phyloP scores from a whole-genome alignment of 1,284 basidiomycete species.

The Ganoderma lucidum region DNA sequence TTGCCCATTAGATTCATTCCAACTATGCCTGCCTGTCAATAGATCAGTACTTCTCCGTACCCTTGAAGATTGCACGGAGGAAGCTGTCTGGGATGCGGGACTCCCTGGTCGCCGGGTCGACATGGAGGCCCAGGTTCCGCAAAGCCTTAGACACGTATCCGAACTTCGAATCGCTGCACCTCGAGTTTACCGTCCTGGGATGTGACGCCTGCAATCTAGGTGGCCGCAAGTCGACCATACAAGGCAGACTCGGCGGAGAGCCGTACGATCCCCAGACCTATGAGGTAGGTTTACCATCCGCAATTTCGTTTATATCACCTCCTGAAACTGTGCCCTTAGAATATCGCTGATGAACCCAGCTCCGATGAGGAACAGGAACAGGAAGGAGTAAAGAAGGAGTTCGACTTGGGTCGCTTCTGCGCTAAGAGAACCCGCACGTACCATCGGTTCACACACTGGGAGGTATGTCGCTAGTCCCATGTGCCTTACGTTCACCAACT shows the following conservation, averaged over 20 bases:
- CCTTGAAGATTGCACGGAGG: slow-evolving; percentile 66
- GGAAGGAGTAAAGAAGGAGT: slow-evolving; percentile 41
- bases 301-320: neutral
- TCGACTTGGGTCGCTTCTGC: slow-evolving; percentile 80
- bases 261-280: slow-evolving; percentile 70
- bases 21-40: neutral
- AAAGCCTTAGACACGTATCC: slow-evolving; percentile 72
- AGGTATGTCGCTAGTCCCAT: slow-evolving; percentile 55
- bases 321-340: slow-evolving; percentile 12
- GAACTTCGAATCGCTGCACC: slow-evolving; percentile 55
- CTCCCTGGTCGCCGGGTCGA: slow-evolving; percentile 78
- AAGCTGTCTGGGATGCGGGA: slow-evolving; percentile 74
- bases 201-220: slow-evolving; percentile 86
- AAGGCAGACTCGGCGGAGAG: slow-evolving; percentile 63
- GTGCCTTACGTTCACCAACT: neutral
- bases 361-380: slow-evolving; percentile 48
- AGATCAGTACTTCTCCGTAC: slow-evolving; percentile 77
- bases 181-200: slow-evolving; percentile 65
- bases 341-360: slow-evolving; percentile 37
- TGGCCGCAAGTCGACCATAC: slow-evolving; percentile 66
- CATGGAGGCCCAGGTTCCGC: slow-evolving; percentile 80
- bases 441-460: slow-evolving; percentile 86
- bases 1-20: too few species aligned
- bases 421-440: slow-evolving; percentile 71
- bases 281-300: slow-evolving; percentile 46